Evolutionary conservation across 2,329 filamentous ascomycete genomes (phyloP).

Genomic region (Fusarium sp.): DNA sequence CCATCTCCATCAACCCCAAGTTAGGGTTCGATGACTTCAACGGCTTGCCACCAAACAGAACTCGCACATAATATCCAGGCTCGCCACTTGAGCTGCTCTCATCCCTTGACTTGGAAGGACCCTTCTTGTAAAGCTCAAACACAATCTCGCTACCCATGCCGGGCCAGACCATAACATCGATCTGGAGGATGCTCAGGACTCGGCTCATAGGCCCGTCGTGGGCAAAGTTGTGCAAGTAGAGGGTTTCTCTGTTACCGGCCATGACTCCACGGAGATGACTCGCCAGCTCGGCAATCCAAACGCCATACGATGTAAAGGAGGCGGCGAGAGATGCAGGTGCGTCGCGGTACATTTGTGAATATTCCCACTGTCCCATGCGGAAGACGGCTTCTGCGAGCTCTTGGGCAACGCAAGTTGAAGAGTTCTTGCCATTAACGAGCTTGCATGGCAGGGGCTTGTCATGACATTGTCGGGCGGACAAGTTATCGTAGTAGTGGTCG

Average conservation of each 20-base stretch:
- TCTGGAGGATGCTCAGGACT: constrained; percentile 75
- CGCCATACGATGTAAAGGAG: constrained; percentile 72
- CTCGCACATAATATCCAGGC: constrained; percentile 66
- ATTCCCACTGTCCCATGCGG: constrained; percentile 83
- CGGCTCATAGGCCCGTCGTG: constrained; percentile 81
- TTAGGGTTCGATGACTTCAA: constrained; percentile 75
- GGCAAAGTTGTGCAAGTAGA: constrained; percentile 82
- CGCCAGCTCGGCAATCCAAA: constrained; percentile 80
- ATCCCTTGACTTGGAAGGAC: background rate
- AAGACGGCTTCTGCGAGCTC: constrained; percentile 76
- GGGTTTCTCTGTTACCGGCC: constrained; percentile 50
- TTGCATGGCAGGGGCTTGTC: constrained; percentile 78
- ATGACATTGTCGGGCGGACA: constrained; percentile 84
- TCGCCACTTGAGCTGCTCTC: constrained; percentile 9
- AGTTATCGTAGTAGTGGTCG: constrained; percentile 89
- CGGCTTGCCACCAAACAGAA: constrained; percentile 77
- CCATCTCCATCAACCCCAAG: constrained; percentile 77
- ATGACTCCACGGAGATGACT: constrained; percentile 70
- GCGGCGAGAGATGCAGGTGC: constrained; percentile 71
- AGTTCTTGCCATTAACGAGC: constrained; percentile 57
- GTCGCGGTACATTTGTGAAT: constrained; percentile 81
- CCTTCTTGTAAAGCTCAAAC: constrained; percentile 75
- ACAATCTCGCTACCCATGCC: constrained; percentile 84
- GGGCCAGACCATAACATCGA: constrained; percentile 82
- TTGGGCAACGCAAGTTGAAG: constrained; percentile 71